Evolutionary conservation across 306 rosid genomes (phyloP).

Genomic region (Albizia julibrissin): DNA sequence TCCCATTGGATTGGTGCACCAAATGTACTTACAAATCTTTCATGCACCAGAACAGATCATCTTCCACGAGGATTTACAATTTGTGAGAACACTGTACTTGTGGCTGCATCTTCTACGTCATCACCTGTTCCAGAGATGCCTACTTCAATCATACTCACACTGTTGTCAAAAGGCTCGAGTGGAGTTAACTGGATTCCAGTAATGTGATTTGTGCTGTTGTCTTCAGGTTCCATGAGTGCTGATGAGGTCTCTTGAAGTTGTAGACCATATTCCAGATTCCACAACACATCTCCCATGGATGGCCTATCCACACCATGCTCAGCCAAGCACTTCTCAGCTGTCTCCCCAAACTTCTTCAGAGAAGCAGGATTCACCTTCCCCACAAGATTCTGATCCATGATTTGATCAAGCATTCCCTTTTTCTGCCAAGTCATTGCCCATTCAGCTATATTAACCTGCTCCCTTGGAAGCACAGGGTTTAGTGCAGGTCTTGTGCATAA

Average conservation of each 20-base stretch:
- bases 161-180: constrained; percentile 80
- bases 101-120: constrained; percentile 74
- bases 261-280: constrained; percentile 93
- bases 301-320: constrained; percentile 95
- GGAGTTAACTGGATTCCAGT: constrained; percentile 74
- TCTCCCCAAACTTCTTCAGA: constrained; percentile 91
- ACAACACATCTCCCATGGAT: constrained; percentile 95
- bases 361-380: constrained; percentile 90
- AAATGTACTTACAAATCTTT: background rate
- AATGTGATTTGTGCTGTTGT: constrained; percentile 94
- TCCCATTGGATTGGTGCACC: constrained; percentile 1
- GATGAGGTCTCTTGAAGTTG: constrained; percentile 91
- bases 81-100: constrained; percentile 96
- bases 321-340: constrained; percentile 93
- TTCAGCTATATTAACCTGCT: constrained; percentile 97
- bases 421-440: constrained; percentile 97
- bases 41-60: constrained; percentile 48
- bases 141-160: constrained; percentile 71
- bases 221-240: constrained; percentile 86
- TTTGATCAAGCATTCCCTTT: constrained; percentile 94
- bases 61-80: constrained; percentile 93
- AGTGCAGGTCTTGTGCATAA: constrained; percentile 95
- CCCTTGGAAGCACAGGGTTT: constrained; percentile 95
- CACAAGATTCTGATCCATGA: constrained; percentile 83
- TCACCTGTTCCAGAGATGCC: constrained; percentile 62